phyloP scores from a whole-genome alignment of 345 rosid genomes.

The Melaleuca quinquenervia region DNA sequence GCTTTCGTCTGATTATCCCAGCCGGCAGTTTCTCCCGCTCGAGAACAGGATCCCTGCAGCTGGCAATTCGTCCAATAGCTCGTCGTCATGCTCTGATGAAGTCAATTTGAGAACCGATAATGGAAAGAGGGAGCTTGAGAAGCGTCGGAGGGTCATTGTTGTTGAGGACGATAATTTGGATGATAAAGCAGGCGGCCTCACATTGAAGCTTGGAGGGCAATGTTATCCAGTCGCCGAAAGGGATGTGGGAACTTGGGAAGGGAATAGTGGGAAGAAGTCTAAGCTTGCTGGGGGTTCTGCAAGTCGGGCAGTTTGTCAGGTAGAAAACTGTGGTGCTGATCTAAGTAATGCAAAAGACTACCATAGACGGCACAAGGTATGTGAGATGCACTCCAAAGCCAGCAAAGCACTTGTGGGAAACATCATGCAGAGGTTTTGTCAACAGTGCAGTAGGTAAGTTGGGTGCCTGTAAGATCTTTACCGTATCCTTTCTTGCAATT shows the following conservation, averaged over 20 bases:
- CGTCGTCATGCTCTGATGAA: slow-evolving; percentile 83
- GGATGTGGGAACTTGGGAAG: slow-evolving; percentile 45
- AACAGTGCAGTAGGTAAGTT: slow-evolving; percentile 95
- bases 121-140: slow-evolving; percentile 52
- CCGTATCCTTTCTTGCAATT: neutral
- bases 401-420: slow-evolving; percentile 77
- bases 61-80: slow-evolving; percentile 75
- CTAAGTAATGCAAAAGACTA: slow-evolving; percentile 90
- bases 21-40: slow-evolving; percentile 52
- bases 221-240: slow-evolving; percentile 35
- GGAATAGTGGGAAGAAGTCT: slow-evolving; percentile 56
- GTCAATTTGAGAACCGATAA: slow-evolving; percentile 35
- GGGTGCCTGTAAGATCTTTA: neutral
- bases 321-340: slow-evolving; percentile 90
- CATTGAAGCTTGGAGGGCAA: slow-evolving; percentile 66
- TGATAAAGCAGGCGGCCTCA: slow-evolving; percentile 38
- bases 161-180: slow-evolving; percentile 40
- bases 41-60: slow-evolving; percentile 14
- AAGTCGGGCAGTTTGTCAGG: slow-evolving; percentile 80
- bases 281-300: slow-evolving; percentile 45
- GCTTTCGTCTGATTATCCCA: slow-evolving; percentile 17
- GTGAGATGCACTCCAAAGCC: slow-evolving; percentile 95
- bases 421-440: slow-evolving; percentile 96
- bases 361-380: slow-evolving; percentile 93
- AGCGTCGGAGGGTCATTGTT: slow-evolving; percentile 62